Evolutionary conservation across 1,284 basidiomycete genomes (phyloP), one percentile per base, ranked within the genome.

Genomic region (Limonomyces culmigenus): DNA sequence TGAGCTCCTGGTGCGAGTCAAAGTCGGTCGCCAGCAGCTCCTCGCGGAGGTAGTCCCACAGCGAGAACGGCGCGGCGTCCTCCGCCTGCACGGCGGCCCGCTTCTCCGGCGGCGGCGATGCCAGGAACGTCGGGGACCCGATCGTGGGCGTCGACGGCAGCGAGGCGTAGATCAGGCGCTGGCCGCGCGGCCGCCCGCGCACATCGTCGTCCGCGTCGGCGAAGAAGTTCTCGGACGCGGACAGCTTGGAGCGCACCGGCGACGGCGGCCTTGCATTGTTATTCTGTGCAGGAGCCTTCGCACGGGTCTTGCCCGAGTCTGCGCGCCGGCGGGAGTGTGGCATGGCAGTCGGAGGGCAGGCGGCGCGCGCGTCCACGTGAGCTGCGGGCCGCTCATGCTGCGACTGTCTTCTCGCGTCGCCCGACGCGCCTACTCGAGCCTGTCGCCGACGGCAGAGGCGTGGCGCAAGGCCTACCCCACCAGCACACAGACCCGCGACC

Each of bases 21-120:
- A 89, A 85, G 59, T 92, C 88, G 20, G 83, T 91, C 0, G 84
- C 86, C 5, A 91, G 58, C 12, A 93, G 62, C 49, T 89, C 81
- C 48, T 91, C 86, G 16, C 78, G 65, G 18, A 95, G 64, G 52
- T 95, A 92, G 43, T 93, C 88, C 88, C 88, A 93, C 16, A 95
- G 50, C 8, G 87, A 88, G 50, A 83, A 85, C 1, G 81, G 72
- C 3, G 58, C 50, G 34, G 38, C 6, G 15, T 15, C 30, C 16
- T 32, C 30, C 8, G 8, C 8, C 10, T 32, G 30, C 16, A 32
- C 30, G 11, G 31, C 17, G 16, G 23, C 14, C 19, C 14, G 30
- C 20, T 29, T 21, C 25, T 34, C 36, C 32, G 37, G 34, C n/a
- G 40, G 38, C 6, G 34, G 35, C 18, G 39, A 44, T 12, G 38